phyloP scores from a whole-genome alignment of 148 eudicot species.

The Nepenthes mirabilis region DNA sequence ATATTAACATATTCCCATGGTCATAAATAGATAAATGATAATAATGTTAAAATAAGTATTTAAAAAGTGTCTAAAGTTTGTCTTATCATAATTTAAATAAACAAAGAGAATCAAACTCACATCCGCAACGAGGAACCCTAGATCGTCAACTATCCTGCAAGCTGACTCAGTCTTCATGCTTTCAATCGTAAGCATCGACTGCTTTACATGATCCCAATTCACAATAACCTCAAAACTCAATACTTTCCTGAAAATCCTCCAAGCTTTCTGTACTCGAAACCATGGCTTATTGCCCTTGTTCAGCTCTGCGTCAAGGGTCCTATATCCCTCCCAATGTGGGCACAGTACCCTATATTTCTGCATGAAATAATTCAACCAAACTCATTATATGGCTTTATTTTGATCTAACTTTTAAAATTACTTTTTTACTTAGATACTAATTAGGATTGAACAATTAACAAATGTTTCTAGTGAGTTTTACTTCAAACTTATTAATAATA shows the following conservation, averaged over 20 bases:
- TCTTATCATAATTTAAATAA: no score
- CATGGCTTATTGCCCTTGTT: constrained; percentile 16
- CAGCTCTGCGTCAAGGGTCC: constrained; percentile 3
- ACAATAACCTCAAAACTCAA: constrained; percentile 10
- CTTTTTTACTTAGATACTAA: no score
- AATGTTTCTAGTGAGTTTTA: no score
- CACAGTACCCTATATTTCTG: constrained; percentile 21
- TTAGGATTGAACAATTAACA: no score
- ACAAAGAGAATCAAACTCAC: constrained; percentile 2
- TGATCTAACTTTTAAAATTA: no score
- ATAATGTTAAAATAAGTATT: not conserved
- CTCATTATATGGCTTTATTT: no score
- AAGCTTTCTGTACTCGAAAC: constrained; percentile 20
- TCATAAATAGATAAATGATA: no score
- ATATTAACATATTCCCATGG: no score
- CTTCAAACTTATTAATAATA: no score
- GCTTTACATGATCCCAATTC: constrained; percentile 6
- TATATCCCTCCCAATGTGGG: constrained; percentile 28
- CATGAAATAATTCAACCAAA: not conserved
- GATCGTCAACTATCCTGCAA: constrained; percentile 17
- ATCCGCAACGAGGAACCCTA: constrained; percentile 31
- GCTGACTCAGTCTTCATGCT: constrained; percentile 9
- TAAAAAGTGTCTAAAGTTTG: not conserved
- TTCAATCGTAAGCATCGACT: constrained; percentile 13
- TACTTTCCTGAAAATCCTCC: constrained; percentile 13